Evolutionary conservation across 306 rosid species (phyloP), one percentile per base, ranked within the genome.

Genomic region (Ormosia emarginata): DNA sequence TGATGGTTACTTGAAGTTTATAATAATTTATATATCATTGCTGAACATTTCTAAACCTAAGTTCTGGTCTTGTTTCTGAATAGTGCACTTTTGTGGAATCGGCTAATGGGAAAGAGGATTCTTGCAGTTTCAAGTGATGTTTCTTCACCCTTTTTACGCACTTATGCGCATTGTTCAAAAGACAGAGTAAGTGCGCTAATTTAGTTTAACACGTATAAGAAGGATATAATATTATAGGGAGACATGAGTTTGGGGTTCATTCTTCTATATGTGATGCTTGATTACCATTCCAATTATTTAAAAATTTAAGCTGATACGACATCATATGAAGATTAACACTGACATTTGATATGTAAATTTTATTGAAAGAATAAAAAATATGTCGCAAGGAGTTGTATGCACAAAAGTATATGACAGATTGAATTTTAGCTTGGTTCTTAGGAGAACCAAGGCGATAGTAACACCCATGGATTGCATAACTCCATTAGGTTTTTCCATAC

Each of bases 81-180:
- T 40, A 95, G 99, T 81, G 98, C 99, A 9, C 96, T 95, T 50
- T 84, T 93, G 69, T 95, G 99, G 99, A 93, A 90, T 78, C 95
- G 86, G 77, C 94, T 95, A 77, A 93, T 95, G 98, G 99, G 97
- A 63, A 88, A 82, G 64, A 83, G 84, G 32, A 98, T 93, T 86
- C 94, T 95, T 64, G 70, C 85, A 47, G 89, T 90, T 79, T 13
- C 83, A n/a, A 84, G 15, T 34, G 83, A 85, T 46, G 75, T 90
- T 74, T 87, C 93, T 74, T 85, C 93, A 8, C 78, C 97, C 10
- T 85, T 81, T 89, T 75, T 95, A 69, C 99, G 98, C 40, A 47
- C 89, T 34, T 95, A 95, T 75, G 98, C 97, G 29, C 99, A 92
- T 82, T 95, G 99, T 87, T 82, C 94, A 12, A 95, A 89, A 77